A percentile compares a stretch with the other conserved stretches of the same genome.
These are phyloP conservation scores for Oenanthe sinensis DNA, from an alignment of 129 eudicot species.

Conservation along the genomic window DNA sequence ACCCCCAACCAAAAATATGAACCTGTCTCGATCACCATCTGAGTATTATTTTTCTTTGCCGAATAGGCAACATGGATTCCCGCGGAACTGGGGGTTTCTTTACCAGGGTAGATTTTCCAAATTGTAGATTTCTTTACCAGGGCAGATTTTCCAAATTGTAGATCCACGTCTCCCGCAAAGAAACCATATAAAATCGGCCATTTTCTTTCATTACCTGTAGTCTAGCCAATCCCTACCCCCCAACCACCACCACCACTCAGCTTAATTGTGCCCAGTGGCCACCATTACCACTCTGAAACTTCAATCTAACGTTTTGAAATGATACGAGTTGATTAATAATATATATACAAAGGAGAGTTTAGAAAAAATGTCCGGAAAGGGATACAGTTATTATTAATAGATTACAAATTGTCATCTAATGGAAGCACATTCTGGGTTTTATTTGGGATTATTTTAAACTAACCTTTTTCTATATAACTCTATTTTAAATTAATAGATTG, in stretches of 20 bases:
- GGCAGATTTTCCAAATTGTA: neutral
- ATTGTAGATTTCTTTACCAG: too few species aligned
- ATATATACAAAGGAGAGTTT: too few species aligned
- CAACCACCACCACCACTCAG: neutral
- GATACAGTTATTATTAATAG: neutral
- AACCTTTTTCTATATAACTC: neutral
- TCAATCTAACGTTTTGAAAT: too few species aligned
- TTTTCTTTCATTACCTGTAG: neutral
- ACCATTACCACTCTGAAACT: neutral
- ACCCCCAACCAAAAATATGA: neutral
- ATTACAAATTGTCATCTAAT: neutral
- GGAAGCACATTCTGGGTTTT: neutral
- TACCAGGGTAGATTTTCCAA: neutral
- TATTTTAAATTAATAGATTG: neutral
- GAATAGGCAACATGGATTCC: neutral
- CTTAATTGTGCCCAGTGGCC: neutral
- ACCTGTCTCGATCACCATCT: neutral
- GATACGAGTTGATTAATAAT: neutral
- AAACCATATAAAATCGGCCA: neutral
- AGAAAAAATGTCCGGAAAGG: neutral
- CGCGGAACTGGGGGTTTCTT: neutral
- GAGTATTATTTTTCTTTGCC: too few species aligned
- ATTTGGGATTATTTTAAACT: too few species aligned
- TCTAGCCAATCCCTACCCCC: neutral
- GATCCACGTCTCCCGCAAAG: neutral